A percentile compares a stretch with the other conserved stretches of the same genome.
These are phyloP conservation scores for Zea luxurians DNA, from an alignment of 176 grass and related monocot species.

Conservation along the genomic window DNA sequence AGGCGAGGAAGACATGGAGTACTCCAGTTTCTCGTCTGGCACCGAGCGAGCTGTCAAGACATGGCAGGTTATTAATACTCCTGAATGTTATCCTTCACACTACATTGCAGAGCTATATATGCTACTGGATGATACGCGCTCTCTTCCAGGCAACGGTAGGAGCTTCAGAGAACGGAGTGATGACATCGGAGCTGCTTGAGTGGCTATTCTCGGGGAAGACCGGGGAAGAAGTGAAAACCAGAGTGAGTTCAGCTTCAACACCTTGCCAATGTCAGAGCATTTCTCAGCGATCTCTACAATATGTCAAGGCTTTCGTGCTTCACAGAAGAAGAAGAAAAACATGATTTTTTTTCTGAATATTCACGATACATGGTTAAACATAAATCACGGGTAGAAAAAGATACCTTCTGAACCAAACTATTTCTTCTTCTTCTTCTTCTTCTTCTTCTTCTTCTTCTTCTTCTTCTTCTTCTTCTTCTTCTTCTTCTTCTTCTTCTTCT, in stretches of 20 bases:
- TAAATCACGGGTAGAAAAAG: not conserved
- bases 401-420: not conserved
- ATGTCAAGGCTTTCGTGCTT: not conserved
- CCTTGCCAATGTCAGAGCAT: not conserved
- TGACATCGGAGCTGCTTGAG: constrained; percentile 81
- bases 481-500: not conserved
- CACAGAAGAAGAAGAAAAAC: too few relatives aligned
- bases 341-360: not conserved
- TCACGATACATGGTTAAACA: not conserved
- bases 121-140: not conserved
- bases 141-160: constrained; percentile 61
- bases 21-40: constrained; percentile 70
- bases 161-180: constrained; percentile 59
- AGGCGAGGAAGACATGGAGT: constrained; percentile 91
- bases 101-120: too few relatives aligned
- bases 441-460: not conserved
- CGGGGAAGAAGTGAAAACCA: constrained; percentile 1
- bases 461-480: not conserved
- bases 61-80: constrained; percentile 67
- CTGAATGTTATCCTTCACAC: too few relatives aligned
- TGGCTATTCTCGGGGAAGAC: constrained; percentile 50
- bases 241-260: constrained; percentile 31
- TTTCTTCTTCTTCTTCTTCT: not conserved
- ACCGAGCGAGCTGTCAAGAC: constrained; percentile 92
- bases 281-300: not conserved